Evolutionary conservation across 805 yeast genomes (phyloP).

Genomic region (Naumovozyma baii): DNA sequence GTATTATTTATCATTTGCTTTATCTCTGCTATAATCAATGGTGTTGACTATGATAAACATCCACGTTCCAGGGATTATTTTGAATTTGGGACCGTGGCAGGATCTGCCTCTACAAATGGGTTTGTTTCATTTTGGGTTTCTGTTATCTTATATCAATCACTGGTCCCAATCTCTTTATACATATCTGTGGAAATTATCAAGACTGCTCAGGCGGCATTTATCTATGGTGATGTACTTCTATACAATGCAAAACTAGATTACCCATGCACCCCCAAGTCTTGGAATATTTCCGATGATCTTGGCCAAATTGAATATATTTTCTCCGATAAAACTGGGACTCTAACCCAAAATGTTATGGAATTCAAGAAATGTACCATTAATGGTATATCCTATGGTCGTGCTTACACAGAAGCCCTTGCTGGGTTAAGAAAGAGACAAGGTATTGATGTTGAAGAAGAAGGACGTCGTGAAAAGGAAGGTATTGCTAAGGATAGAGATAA

Average conservation of each 20-base stretch:
- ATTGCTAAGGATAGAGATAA: conserved; percentile 48
- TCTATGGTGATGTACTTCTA: conserved; percentile 64
- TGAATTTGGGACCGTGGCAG: conserved; percentile 64
- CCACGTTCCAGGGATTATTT: conserved; percentile 49
- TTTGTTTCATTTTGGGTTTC: conserved; percentile 66
- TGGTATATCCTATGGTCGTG: conserved; percentile 65
- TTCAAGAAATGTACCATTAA: conserved; percentile 71
- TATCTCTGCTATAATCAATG: conserved; percentile 61
- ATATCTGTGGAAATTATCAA: conserved; percentile 76
- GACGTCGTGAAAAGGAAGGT: conserved; percentile 39
- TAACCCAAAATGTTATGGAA: conserved; percentile 80
- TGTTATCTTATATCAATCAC: conserved; percentile 62
- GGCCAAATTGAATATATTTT: conserved; percentile 81
- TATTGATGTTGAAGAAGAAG: conserved; percentile 57
- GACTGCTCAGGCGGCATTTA: conserved; percentile 73
- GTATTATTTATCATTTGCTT: conserved; percentile 59
- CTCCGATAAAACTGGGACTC: conserved; percentile 77
- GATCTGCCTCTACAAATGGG: conserved; percentile 58
- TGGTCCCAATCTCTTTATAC: conserved; percentile 76
- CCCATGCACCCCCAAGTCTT: conserved; percentile 76
- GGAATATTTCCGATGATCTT: conserved; percentile 79
- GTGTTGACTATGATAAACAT: conserved; percentile 44
- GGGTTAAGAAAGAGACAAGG: conserved; percentile 76
- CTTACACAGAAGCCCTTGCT: conserved; percentile 75
- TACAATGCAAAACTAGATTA: conserved; percentile 61